Percentiles rank a stretch among this genome's conserved stretches.
These are phyloP conservation scores for Naganishia antarctica DNA, from an alignment of 768 basidiomycete genomes.

Conservation along the genomic window DNA sequence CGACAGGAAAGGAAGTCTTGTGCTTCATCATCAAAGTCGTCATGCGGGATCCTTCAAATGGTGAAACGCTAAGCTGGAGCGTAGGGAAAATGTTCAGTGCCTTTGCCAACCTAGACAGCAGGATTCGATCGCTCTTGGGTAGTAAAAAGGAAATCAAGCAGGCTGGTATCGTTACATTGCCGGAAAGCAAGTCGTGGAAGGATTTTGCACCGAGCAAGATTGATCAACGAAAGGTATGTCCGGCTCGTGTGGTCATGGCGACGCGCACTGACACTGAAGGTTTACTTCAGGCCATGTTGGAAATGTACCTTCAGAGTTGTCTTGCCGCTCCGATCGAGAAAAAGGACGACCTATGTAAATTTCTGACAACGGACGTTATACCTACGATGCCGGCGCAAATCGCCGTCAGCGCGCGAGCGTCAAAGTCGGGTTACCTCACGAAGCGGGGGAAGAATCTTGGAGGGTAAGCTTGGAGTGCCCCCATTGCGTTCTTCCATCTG, in stretches of 20 bases:
- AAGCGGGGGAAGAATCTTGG: constrained; percentile 97
- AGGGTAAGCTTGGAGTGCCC: constrained; percentile 52
- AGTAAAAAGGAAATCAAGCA: constrained; percentile 60
- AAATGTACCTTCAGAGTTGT: constrained; percentile 78
- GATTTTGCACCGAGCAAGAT: constrained; percentile 96
- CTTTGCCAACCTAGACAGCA: constrained; percentile 77
- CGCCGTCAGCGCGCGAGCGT: constrained; percentile 59
- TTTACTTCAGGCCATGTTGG: constrained; percentile 53
- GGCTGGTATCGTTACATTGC: constrained; percentile 74
- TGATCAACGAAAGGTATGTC: constrained; percentile 84
- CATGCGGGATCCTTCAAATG: constrained; percentile 37
- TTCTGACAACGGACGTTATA: constrained; percentile 84
- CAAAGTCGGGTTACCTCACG: constrained; percentile 93
- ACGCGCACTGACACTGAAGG: constrained; percentile 45
- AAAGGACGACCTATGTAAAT: constrained; percentile 82
- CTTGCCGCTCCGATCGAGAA: constrained; percentile 76
- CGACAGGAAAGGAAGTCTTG: constrained; percentile 84
- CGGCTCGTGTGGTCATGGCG: background rate
- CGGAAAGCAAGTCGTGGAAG: constrained; percentile 90
- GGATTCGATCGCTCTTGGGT: constrained; percentile 58
- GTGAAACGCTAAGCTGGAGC: constrained; percentile 58
- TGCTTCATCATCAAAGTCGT: constrained; percentile 73
- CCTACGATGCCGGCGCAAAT: constrained; percentile 67
- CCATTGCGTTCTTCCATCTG: background rate
- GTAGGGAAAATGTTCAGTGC: constrained; percentile 94